Evolutionary conservation across 345 rosid genomes (phyloP).

Genomic region (Streptanthus diversifolius): DNA sequence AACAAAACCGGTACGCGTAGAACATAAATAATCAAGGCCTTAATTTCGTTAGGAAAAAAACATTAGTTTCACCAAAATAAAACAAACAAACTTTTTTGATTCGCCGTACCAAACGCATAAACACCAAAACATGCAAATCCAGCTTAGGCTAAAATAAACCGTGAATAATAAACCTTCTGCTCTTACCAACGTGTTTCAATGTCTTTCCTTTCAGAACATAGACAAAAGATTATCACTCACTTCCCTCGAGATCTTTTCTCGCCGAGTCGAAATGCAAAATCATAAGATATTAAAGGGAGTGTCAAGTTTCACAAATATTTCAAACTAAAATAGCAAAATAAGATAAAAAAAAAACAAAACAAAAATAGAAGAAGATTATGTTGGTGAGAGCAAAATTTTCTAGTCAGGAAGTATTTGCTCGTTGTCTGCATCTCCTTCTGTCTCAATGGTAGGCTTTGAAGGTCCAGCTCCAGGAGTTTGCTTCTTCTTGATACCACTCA

Average conservation of each 20-base stretch:
- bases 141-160: background rate
- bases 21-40: too few species aligned
- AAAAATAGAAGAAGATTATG: background rate
- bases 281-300: background rate
- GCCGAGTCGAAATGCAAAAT: conserved; percentile 10
- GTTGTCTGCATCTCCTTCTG: conserved; percentile 86
- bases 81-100: background rate
- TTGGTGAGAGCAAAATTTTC: background rate
- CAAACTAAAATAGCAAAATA: background rate
- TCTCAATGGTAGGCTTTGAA: conserved; percentile 73
- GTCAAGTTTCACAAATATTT: conserved; percentile 10
- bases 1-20: conserved; percentile 61
- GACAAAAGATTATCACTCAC: background rate
- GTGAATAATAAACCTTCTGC: background rate
- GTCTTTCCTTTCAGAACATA: background rate
- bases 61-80: too few species aligned
- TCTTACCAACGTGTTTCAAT: background rate
- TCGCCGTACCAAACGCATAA: background rate
- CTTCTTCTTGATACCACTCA: conserved; percentile 95
- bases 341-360: background rate
- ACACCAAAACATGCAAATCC: background rate
- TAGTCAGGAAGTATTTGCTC: conserved; percentile 92
- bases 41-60: too few species aligned
- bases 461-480: conserved; percentile 76
- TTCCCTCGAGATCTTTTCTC: background rate